Evolutionary conservation across 1,284 basidiomycete genomes (phyloP).

Genomic region (Phaffia rhodozyma): DNA sequence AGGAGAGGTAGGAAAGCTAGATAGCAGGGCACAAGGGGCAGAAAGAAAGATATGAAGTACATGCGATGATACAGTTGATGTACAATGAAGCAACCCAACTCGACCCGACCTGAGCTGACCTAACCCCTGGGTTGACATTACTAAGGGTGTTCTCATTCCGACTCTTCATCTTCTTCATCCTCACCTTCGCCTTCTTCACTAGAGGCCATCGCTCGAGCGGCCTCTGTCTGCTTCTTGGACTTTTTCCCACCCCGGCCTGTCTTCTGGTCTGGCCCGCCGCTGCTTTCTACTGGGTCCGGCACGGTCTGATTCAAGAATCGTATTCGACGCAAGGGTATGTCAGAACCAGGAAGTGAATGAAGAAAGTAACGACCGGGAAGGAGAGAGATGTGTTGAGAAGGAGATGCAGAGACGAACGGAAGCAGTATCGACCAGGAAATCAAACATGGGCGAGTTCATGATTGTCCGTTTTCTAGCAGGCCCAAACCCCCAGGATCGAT

Average conservation of each 20-base stretch:
- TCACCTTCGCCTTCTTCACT: slow-evolving; percentile 31
- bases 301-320: not conserved
- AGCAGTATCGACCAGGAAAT: slow-evolving; percentile 94
- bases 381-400: slow-evolving; percentile 51
- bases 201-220: slow-evolving; percentile 19
- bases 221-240: slow-evolving; percentile 19
- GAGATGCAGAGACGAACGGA: slow-evolving; percentile 50
- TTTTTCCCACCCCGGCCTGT: slow-evolving; percentile 30
- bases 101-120: too few relatives aligned
- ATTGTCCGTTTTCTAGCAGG: slow-evolving; percentile 76
- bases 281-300: slow-evolving; percentile 12
- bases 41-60: too few relatives aligned
- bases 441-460: slow-evolving; percentile 75
- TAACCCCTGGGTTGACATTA: too few relatives aligned
- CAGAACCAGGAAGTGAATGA: not conserved
- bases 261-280: not conserved
- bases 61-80: too few relatives aligned
- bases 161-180: slow-evolving; percentile 27
- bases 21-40: too few relatives aligned
- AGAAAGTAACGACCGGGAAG: slow-evolving; percentile 1
- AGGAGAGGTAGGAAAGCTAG: too few relatives aligned
- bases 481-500: too few relatives aligned
- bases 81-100: too few relatives aligned
- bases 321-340: slow-evolving; percentile 6
- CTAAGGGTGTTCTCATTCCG: too few relatives aligned